Percentiles rank a stretch among this genome's conserved stretches.
These are phyloP conservation scores for Nicotiana obtusifolia DNA, from an alignment of 257 asterid genomes.

Conservation along the genomic window DNA sequence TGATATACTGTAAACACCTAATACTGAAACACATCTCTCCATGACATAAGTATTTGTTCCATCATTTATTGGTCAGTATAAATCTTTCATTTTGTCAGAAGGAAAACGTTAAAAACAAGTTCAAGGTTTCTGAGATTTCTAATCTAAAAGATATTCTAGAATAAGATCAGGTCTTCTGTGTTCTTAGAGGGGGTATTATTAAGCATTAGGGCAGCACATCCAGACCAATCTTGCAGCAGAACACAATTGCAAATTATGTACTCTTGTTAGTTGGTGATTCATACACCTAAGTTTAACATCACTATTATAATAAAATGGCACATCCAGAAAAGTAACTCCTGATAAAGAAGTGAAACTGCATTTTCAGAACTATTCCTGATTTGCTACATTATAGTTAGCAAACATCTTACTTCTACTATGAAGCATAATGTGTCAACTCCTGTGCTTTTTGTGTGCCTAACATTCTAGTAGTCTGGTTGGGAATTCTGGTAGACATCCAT, in stretches of 20 bases:
- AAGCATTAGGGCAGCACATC: neutral
- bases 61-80: too few species aligned
- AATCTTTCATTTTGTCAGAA: too few species aligned
- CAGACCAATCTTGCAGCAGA: neutral
- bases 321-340: neutral
- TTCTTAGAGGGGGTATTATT: neutral
- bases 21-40: too few species aligned
- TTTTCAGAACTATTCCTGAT: neutral
- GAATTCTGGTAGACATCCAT: neutral
- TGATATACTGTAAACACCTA: too few species aligned
- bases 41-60: too few species aligned
- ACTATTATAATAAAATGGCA: neutral
- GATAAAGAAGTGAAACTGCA: neutral
- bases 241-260: neutral
- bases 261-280: neutral
- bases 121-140: too few species aligned
- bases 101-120: too few species aligned
- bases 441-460: neutral
- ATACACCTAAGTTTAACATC: neutral
- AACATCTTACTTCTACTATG: neutral
- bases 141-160: too few species aligned
- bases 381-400: neutral
- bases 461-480: neutral
- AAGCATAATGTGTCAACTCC: neutral
- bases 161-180: neutral